These are phyloP conservation scores for Aspergillus brasiliensis DNA, from an alignment of 2,329 filamentous ascomycete species.

Conservation along the genomic window DNA sequence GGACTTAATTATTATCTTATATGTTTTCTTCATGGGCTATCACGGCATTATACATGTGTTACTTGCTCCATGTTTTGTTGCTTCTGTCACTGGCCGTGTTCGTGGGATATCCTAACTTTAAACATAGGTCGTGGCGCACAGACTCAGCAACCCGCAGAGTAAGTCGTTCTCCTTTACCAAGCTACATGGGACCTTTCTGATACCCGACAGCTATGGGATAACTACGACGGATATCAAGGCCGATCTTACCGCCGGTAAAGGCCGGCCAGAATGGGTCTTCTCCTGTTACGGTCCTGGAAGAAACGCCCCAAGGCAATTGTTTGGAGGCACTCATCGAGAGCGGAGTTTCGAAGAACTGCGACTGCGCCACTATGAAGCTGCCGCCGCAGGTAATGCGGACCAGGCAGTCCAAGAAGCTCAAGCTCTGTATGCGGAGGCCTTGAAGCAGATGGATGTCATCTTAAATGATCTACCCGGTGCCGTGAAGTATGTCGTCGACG, in stretches of 20 bases:
- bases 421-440: conserved; percentile 63
- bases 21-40: neutral
- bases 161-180: conserved; percentile 13
- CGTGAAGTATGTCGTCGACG: conserved; percentile 67
- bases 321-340: conserved; percentile 76
- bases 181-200: neutral
- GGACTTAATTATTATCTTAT: neutral
- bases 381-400: conserved; percentile 61
- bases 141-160: conserved; percentile 27
- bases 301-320: conserved; percentile 77
- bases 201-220: conserved; percentile 54
- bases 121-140: conserved; percentile 1
- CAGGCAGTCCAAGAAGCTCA: conserved; percentile 55
- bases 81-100: neutral
- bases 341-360: conserved; percentile 88
- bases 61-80: neutral
- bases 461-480: conserved; percentile 71
- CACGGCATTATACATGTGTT: neutral
- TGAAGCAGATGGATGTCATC: conserved; percentile 72
- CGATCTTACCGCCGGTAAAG: conserved; percentile 64
- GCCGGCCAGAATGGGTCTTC: conserved; percentile 80
- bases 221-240: conserved; percentile 61
- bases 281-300: conserved; percentile 80
- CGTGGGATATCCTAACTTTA: neutral
- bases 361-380: conserved; percentile 67